Evolutionary conservation across 306 rosid species (phyloP), one percentile per base, ranked within the genome.

Genomic region (Geum urbanum): DNA sequence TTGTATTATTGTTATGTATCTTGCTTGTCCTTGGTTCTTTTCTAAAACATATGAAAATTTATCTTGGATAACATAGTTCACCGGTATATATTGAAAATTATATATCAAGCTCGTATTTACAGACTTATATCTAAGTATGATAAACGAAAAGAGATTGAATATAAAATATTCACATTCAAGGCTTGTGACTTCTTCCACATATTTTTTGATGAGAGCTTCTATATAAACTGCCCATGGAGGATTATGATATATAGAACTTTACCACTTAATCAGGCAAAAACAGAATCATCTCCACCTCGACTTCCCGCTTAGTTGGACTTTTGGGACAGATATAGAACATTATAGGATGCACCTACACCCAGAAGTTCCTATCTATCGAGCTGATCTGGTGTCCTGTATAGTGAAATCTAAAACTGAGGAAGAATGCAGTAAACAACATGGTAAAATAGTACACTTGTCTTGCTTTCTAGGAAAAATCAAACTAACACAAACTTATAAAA

Each of bases 361-460:
- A 86, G 68, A 45, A 85, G 69, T 85, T 77, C 86, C 50, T 90
- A 95, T 90, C 53, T 90, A 96, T 58, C 84, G 80, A 16, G 79
- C 73, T 12, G 97, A 59, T 67, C 97, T 85, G 20, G 74, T 84
- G 80, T 92, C 97, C 98, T 90, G 76, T 61, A 57, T n/a, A 59
- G 76, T 39, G 58, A 46, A 66, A 58, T 16, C 32, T 24, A 14
- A 70, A 40, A 54, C 52, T 53, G 49, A 56, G n/a, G n/a, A 65
- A 52, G 6, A 64, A n/a, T 63, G 74, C 41, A 27, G 24, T 57
- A 37, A 53, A 27, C 68, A 73, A 52, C 40, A 55, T 2, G 24
- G 55, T 39, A 50, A 13, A 56, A 22, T 3, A 24, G 5, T 2
- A 54, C 37, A 14, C 27, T 58, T 45, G 20, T 24, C 63, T 47